Base-by-base conservation (phyloP, 2,329 filamentous ascomycete genomes). In the Dothideomycetidae sp. region DNA sequence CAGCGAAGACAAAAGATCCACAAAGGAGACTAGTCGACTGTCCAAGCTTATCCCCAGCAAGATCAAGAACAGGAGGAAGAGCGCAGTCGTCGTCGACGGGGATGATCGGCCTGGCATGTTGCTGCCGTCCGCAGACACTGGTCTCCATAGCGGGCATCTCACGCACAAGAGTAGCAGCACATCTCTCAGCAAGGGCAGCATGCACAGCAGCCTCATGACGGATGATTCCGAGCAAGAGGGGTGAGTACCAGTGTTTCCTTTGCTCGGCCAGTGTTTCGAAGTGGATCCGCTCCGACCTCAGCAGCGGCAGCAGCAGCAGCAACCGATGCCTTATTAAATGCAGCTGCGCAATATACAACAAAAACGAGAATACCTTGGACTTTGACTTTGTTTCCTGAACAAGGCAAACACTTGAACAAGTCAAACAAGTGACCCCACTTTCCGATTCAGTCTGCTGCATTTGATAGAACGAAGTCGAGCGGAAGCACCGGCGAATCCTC, bases 21-120 rank as follows among this genome's bases (percentile, higher is more conserved):
- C 59, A 48, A 56, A 56, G 33, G 63, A 61, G 17, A 50, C 50
- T 42, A 63, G 58, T 46, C 64, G 67, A 37, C 61, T 75, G 44
- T 66, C 69, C 9, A 70, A 66, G 45, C 53, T 74, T 39, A 61
- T 71, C 37, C 53, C 59, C 16, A 58, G 56, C 50, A 62, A 63
- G 40, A 65, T 63, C 45, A 62, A 66, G 47, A 53, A 51, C 31
- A 56, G 52, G 37, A 49, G 51, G 41, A 50, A 48, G 31, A 51
- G 51, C 41, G 33, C 21, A 19, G 23, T 40, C 19, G n/a, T n/a
- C n/a, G n/a, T n/a, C n/a, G n/a, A n/a, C n/a, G 26, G 16, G n/a
- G 36, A 44, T 3, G 43, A 45, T 29, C 33, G 36, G 32, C 32
- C 33, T 5, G 39, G 34, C n/a, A 38, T 19, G 18, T 30, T 38